A percentile compares a stretch with the other conserved stretches of the same genome.
phyloP scores from a whole-genome alignment of 257 asterid genomes.

The Solanum paucissectum region DNA sequence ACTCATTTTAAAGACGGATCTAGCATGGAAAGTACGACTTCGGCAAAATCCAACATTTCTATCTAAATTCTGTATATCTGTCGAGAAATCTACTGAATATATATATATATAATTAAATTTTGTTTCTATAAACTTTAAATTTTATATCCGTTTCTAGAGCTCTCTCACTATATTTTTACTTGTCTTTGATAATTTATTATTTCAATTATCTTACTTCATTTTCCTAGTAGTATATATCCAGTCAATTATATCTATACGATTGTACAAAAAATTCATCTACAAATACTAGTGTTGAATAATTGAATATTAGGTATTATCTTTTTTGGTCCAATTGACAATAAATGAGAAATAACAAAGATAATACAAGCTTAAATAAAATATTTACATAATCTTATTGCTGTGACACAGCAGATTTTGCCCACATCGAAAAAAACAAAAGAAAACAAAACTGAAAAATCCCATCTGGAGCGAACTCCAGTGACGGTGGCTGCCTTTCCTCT shows the following conservation, averaged over 20 bases:
- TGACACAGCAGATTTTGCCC: neutral
- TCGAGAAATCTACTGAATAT: neutral
- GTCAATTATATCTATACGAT: neutral
- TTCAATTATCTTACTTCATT: neutral
- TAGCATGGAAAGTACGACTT: neutral
- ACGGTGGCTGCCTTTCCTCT: slow-evolving; percentile 12
- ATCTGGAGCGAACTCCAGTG: slow-evolving; percentile 13
- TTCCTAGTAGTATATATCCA: neutral
- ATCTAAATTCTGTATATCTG: neutral
- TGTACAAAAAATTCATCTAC: neutral
- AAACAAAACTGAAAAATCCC: slow-evolving; percentile 5
- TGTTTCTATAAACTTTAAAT: neutral
- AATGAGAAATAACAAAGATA: neutral
- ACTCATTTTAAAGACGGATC: neutral
- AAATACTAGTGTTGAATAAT: neutral
- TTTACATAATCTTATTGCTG: neutral
- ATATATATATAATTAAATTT: neutral
- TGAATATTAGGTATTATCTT: neutral
- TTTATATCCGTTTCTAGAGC: neutral
- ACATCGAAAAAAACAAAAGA: neutral
- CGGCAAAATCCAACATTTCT: neutral
- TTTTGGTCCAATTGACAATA: neutral
- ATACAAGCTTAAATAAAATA: neutral
- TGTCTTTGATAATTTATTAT: neutral
- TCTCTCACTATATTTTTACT: neutral